Base-by-base conservation (phyloP, 192 early-diverging fungal genomes). In the Spizellomyces punctatus region DNA sequence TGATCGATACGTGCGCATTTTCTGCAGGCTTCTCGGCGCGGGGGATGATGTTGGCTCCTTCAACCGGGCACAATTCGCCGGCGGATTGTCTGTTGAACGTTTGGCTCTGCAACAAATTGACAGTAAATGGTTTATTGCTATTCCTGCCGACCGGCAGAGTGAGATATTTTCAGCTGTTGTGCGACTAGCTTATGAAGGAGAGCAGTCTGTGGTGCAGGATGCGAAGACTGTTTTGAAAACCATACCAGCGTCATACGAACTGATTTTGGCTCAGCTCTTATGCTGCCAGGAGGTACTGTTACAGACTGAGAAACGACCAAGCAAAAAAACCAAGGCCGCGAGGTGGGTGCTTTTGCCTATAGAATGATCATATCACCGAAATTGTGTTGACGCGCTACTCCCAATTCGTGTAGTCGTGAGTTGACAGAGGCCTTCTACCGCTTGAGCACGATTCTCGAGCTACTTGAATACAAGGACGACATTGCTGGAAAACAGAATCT, bases 401-500 rank as follows among this genome's bases (percentile, higher is more conserved):
- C 27, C 27, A 36, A 36, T 36, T 66, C 12, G 27, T 36, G 27
- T 46, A 66, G 60, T 49, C 27, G n/a, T 19, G 68, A 62, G 47
- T 36, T 47, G 10, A 36, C 47, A 4, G 50, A 58, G n/a, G 67
- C 63, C 16, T 66, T 80, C 62, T 74, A 74, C 68, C 75, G 76
- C 45, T 52, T 82, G n/a, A 74, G 68, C 41, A 56, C 76, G 6
- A 49, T 85, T 36, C 81, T 97, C 56, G 95, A 97, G 82, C 67
- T 91, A 19, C 67, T 95, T 46, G 88, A 93, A 78, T 85, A 83
- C 81, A 88, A 88, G 60, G 59, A 75, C 2, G 56, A 73, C 46
- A 81, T 91, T 55, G 67, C 68, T 0, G 70, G 81, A 17, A 85
- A 81, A 41, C 67, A 81, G 16, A 71, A 81, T 21, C 82, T 93